Base-by-base conservation (phyloP, 1,284 basidiomycete species). In the Pseudozyma tsukubaensis region DNA sequence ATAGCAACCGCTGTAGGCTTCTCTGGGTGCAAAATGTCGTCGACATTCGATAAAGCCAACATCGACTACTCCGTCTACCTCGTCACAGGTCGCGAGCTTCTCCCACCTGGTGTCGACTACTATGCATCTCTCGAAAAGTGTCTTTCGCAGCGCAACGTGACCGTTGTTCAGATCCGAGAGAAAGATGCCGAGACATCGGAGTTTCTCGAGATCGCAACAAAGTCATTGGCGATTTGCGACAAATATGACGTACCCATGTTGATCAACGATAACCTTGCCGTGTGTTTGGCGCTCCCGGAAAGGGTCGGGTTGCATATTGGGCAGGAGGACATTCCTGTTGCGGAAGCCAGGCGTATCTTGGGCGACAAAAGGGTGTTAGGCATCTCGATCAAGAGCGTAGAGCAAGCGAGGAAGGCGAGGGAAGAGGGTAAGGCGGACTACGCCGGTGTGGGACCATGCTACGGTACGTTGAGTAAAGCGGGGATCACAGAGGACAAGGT, bases 241-340 rank as follows among this genome's bases (percentile, higher is more conserved):
- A 89, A 89, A 85, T 92, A 94, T 87, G 88, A 88, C 51, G 89
- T 97, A 19, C 94, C 93, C 0, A 87, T 98, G 32, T 87, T 98
- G 64, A 92, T 98, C 86, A 97, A 98, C 53, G 82, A 84, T 59
- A 82, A 79, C 29, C 57, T 84, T 13, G 60, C 72, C 37, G 77
- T 84, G 2, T 78, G 76, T 14, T 66, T 77, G 4, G 69, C 72
- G 7, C 75, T 84, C 1, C 76, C 82, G 52, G 84, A 84, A 10
- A 91, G 91, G 1, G 89, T 90, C 51, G 94, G 93, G 6, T 90
- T 97, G 11, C 95, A 98, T 81, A 87, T 98, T 52, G 95, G 95
- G 4, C 95, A 98, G 86, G 89, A 90, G 0, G 95, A 98, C 83
- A 92, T 95, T 88, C 90, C 92, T 2, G 87, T 93, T 1, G 74